Base-by-base conservation (phyloP, 106 monocot species). In the Agapanthus africanus region DNA sequence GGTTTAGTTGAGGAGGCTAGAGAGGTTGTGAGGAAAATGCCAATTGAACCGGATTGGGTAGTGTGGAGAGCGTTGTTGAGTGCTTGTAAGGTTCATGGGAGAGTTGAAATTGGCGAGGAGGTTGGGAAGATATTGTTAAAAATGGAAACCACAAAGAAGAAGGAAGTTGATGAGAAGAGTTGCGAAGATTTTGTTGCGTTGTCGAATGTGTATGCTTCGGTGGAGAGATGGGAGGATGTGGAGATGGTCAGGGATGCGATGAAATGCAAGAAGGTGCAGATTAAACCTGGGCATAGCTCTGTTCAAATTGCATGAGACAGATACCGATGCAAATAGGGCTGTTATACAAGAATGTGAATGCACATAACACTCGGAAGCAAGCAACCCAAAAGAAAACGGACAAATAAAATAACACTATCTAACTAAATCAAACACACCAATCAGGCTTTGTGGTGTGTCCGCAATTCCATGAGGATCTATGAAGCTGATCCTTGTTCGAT, bases 181-280 rank as follows among this genome's bases (percentile, higher is more conserved):
- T 69, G 76, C 9, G 76, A 79, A 39, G 83, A 83, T 41, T 83
- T 57, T 22, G 54, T 83, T 3, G 83, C 83, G 21, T 59, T 83
- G 61, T 79, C 83, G 8, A 83, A 83, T 49, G 36, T 83, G 19
- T 79, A 79, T 64, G 83, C 83, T 13, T 71, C 74, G 16, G 61
- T 63, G 0, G 76, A 72, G 51, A 79, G 72, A 67, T 83, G 79
- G 83, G 79, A 72, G 15, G 79, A 79, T 30, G 83, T 79, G 28
- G 69, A 16, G 16, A 50, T 9, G 13, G 11, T 76, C 25, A 83
- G 83, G 47, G 68, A 70, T 11, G 32, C 18, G 37, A 79, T 79
- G 83, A 83, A 47, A 70, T 14, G 25, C 21, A 28, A 22, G 21
- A 54, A 71, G 30, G 15, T 73, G 36, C 69, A 39, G 19, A 76